A percentile compares a stretch with the other conserved stretches of the same genome.
Conservation (phyloP, 495 filamentous ascomycete species). For the Aspergillus campestris region DNA sequence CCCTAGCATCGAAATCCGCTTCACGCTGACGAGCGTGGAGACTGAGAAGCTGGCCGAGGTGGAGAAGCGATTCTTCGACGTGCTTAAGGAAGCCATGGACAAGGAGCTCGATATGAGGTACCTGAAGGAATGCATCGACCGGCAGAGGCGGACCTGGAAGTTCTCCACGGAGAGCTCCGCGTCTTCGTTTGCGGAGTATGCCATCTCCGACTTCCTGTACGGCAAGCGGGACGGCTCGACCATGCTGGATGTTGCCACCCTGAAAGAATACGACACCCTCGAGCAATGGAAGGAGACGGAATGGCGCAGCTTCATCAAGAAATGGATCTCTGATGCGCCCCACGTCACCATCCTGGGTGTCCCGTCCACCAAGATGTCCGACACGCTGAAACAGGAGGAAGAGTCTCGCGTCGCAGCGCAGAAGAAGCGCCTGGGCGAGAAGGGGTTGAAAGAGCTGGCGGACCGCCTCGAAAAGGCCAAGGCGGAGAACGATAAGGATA, state of each 20-base stretch:
- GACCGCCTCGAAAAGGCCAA: constrained; percentile 73
- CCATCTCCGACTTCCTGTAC: constrained; percentile 88
- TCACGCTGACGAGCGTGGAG: constrained; percentile 74
- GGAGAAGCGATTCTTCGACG: constrained; percentile 74
- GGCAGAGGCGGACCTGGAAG: constrained; percentile 69
- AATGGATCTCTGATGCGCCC: constrained; percentile 77
- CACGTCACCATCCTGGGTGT: constrained; percentile 86
- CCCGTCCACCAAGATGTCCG: constrained; percentile 62
- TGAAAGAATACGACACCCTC: constrained; percentile 69
- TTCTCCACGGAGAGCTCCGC: constrained; percentile 69
- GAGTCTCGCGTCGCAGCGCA: constrained; percentile 46
- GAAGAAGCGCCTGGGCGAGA: constrained; percentile 51
- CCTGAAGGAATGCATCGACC: constrained; percentile 72
- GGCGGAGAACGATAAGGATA: constrained; percentile 70
- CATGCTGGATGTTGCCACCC: constrained; percentile 54
- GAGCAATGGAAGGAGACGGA: constrained; percentile 72
- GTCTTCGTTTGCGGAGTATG: constrained; percentile 64
- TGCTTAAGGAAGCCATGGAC: constrained; percentile 68
- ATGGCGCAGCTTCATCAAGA: constrained; percentile 73
- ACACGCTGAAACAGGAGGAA: constrained; percentile 65
- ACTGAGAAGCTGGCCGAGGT: constrained; percentile 78
- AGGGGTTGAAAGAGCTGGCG: constrained; percentile 60
- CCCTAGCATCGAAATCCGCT: constrained; percentile 73
- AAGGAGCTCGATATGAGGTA: constrained; percentile 84
- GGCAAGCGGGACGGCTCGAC: constrained; percentile 79